These are phyloP conservation scores for Candida peoriensis DNA, from an alignment of 805 yeast species.

Conservation along the genomic window DNA sequence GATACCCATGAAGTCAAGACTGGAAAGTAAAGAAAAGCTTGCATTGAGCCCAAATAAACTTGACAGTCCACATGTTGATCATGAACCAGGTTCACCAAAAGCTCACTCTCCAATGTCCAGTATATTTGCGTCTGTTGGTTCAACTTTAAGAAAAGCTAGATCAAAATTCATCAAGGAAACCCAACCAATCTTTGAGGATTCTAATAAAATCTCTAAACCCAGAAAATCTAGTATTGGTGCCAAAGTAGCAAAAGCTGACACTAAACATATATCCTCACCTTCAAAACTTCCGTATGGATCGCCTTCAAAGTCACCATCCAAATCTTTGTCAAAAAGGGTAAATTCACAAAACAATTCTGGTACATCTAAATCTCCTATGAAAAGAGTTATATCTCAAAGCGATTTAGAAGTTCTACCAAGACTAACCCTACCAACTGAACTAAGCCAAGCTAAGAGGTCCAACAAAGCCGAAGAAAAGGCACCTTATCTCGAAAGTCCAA, in stretches of 20 bases:
- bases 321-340: no score
- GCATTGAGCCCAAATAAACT: slow-evolving; percentile 4
- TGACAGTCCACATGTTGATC: slow-evolving; percentile 7
- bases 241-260: neutral
- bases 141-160: slow-evolving; percentile 20
- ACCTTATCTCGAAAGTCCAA: slow-evolving; percentile 7
- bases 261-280: neutral
- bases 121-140: slow-evolving; percentile 21
- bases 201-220: slow-evolving; percentile 5
- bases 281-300: slow-evolving; percentile 1
- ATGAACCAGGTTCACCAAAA: slow-evolving; percentile 3
- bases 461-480: slow-evolving; percentile 1
- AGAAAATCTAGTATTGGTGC: neutral
- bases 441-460: slow-evolving; percentile 12
- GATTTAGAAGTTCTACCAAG: slow-evolving; percentile 9
- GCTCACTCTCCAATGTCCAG: slow-evolving; percentile 22
- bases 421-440: slow-evolving; percentile 13
- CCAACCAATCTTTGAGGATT: slow-evolving; percentile 6
- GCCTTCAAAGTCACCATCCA: slow-evolving; percentile 4
- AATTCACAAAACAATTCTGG: no score
- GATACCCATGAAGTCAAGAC: slow-evolving; percentile 2
- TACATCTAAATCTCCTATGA: no score
- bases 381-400: slow-evolving; percentile 1
- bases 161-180: slow-evolving; percentile 18
- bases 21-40: slow-evolving; percentile 2